A percentile compares a stretch with the other conserved stretches of the same genome.
Evolutionary conservation across 176 grass and related monocot genomes (phyloP).

Genomic region (sorghum (Sorghum bicolor)): Sorghum_bicolor_NCBIv3 NC_012870.2:71112001-71112500

Average conservation of each 20-base stretch:
- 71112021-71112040: neutral
- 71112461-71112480: too few species aligned
- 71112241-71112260: too few species aligned
- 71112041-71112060: conserved; percentile 6
- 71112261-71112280: too few species aligned
- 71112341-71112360: too few species aligned
- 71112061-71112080: conserved; percentile 1
- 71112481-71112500: too few species aligned
- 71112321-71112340: too few species aligned
- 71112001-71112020: neutral
- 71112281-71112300: conserved; percentile 41
- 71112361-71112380: too few species aligned
- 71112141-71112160: neutral
- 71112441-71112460: too few species aligned
- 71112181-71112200: neutral
- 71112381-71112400: too few species aligned
- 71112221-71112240: neutral
- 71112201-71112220: neutral
- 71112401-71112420: too few species aligned
- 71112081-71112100: neutral
- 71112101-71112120: conserved; percentile 29
- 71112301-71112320: too few species aligned
- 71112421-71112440: too few species aligned
- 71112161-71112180: neutral
- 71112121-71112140: conserved; percentile 12